These are phyloP conservation scores for Micractinium sp. DNA, from an alignment of 139 green algal species.

Conservation along the genomic window DNA sequence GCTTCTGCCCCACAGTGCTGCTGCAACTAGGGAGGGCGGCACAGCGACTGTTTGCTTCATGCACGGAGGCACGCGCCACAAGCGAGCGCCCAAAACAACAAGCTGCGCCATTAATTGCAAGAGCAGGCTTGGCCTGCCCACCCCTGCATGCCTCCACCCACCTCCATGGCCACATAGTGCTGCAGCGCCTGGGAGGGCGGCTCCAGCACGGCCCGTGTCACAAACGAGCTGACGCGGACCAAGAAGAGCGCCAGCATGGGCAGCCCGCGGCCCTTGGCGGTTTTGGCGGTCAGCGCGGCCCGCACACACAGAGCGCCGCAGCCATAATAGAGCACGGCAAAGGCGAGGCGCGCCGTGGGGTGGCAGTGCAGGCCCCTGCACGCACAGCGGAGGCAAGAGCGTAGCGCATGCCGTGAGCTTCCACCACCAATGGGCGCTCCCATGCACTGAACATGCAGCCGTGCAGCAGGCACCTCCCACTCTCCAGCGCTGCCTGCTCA, in stretches of 20 bases:
- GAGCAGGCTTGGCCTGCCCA: no score
- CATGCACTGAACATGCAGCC: no score
- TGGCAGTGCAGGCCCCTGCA: constrained; percentile 52
- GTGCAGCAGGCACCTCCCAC: no score
- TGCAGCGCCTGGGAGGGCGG: constrained; percentile 12
- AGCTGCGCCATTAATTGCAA: no score
- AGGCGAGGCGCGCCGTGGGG: neutral
- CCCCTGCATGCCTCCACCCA: constrained; percentile 2
- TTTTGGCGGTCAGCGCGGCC: constrained; percentile 25
- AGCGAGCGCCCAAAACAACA: no score
- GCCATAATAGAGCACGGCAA: constrained; percentile 32
- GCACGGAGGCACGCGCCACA: no score
- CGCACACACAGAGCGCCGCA: constrained; percentile 19
- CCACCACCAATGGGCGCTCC: no score
- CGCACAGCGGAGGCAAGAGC: neutral
- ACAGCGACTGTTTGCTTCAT: no score
- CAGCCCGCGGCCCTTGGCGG: constrained; percentile 2
- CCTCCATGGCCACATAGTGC: constrained; percentile 46
- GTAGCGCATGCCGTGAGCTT: neutral
- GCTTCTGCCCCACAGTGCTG: no score
- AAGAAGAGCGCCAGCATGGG: constrained; percentile 49
- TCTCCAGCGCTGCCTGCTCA: no score
- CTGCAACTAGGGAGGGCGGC: no score
- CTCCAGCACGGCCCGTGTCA: constrained; percentile 10
- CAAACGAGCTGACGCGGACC: constrained; percentile 24